Evolutionary conservation across 768 basidiomycete species (phyloP).

Genomic region (Vararia minispora): DNA sequence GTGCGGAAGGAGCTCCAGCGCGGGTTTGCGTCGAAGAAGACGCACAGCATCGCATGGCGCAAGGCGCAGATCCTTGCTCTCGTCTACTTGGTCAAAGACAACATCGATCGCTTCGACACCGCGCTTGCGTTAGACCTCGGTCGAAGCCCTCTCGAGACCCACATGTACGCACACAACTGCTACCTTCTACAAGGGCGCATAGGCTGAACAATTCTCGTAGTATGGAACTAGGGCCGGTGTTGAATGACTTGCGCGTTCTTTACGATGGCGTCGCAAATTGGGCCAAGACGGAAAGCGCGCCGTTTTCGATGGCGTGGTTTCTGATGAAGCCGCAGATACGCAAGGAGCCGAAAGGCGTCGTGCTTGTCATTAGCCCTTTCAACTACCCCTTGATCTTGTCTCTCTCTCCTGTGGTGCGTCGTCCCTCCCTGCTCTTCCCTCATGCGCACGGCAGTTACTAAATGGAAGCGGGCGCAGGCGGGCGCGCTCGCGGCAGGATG

Average conservation of each 20-base stretch:
- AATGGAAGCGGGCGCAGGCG: not conserved
- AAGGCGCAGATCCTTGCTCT: constrained; percentile 66
- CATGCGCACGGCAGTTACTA: not conserved
- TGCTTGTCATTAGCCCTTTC: constrained; percentile 59
- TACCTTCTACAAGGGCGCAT: not conserved
- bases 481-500: constrained; percentile 27
- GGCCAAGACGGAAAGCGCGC: constrained; percentile 49
- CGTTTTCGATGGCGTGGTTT: constrained; percentile 42
- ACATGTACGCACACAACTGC: constrained; percentile 39
- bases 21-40: constrained; percentile 53
- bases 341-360: constrained; percentile 66
- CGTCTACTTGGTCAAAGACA: constrained; percentile 63
- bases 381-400: constrained; percentile 59
- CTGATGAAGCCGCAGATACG: constrained; percentile 49
- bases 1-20: constrained; percentile 42
- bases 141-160: constrained; percentile 45
- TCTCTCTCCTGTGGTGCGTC: constrained; percentile 18
- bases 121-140: constrained; percentile 52
- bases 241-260: constrained; percentile 38
- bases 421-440: not conserved
- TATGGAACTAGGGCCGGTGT: constrained; percentile 43
- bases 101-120: constrained; percentile 43
- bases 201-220: constrained; percentile 22
- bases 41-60: constrained; percentile 49
- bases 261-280: constrained; percentile 60